Conservation (phyloP, 371 early-diverging fungal species). For the Apophysomyces sp. region DNA sequence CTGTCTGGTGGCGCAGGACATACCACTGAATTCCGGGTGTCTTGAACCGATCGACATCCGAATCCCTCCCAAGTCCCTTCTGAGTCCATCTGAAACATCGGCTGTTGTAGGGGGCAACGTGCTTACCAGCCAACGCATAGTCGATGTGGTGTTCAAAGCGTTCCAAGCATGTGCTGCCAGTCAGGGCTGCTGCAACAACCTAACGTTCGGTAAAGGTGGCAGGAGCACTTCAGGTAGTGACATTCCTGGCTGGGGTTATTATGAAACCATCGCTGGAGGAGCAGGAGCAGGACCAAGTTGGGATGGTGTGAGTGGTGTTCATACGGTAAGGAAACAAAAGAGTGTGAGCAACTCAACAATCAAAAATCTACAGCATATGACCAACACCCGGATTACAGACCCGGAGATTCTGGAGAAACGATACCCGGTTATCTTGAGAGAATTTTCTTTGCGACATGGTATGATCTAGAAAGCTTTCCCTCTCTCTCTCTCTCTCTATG, state of each 20-base stretch:
- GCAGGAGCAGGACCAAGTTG: conserved; percentile 80
- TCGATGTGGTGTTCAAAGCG: conserved; percentile 89
- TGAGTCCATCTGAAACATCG: conserved; percentile 78
- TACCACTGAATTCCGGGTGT: conserved; percentile 96
- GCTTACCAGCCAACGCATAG: conserved; percentile 89
- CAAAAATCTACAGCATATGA: conserved; percentile 77
- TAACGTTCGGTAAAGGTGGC: conserved; percentile 88
- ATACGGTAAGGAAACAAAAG: conserved; percentile 40
- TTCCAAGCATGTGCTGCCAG: conserved; percentile 92
- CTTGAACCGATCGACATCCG: conserved; percentile 78
- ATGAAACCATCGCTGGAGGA: conserved; percentile 90
- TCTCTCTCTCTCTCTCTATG: background rate
- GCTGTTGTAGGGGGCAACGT: conserved; percentile 99
- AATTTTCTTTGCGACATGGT: conserved; percentile 76
- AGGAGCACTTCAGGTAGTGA: conserved; percentile 41
- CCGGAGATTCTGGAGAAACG: conserved; percentile 93
- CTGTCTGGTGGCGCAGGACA: conserved; percentile 83
- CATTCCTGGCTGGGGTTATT: conserved; percentile 89
- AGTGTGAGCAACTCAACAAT: background rate
- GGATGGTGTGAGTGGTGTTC: conserved; percentile 81
- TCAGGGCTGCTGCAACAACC: conserved; percentile 95
- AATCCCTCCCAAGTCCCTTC: conserved; percentile 76
- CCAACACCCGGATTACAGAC: conserved; percentile 96
- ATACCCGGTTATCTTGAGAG: conserved; percentile 90
- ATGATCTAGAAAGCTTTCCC: background rate